These are phyloP conservation scores for Stachybotrys echinatus DNA, from an alignment of 2,329 filamentous ascomycete genomes.

Conservation along the genomic window DNA sequence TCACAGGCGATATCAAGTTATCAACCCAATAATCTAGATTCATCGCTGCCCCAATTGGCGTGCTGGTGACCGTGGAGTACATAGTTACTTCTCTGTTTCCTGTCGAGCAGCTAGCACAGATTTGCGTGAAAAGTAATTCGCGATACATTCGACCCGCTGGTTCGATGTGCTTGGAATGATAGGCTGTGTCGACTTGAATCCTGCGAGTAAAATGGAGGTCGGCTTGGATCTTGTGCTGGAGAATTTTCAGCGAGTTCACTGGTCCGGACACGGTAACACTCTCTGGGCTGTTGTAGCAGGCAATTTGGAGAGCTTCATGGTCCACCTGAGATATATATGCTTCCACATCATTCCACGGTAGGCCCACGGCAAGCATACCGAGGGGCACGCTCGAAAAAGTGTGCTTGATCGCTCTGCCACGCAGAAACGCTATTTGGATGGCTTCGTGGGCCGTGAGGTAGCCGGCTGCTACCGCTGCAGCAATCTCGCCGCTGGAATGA, in stretches of 20 bases:
- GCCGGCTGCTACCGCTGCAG: too few relatives aligned
- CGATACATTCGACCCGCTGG: slow-evolving; percentile 1
- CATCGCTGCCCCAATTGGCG: slow-evolving; percentile 1
- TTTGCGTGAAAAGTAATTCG: slow-evolving; percentile 10
- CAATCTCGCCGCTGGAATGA: slow-evolving; percentile 32
- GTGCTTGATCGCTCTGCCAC: slow-evolving; percentile 13
- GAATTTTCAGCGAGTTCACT: slow-evolving; percentile 7
- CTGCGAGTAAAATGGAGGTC: slow-evolving; percentile 2
- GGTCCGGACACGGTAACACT: slow-evolving; percentile 25
- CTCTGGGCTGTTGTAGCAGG: slow-evolving; percentile 23
- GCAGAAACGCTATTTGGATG: slow-evolving; percentile 22
- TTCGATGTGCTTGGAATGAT: slow-evolving; percentile 1
- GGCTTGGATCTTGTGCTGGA: slow-evolving; percentile 6
- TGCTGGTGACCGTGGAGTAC: slow-evolving; percentile 5
- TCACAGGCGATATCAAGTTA: slow-evolving; percentile 29
- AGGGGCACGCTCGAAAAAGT: neutral
- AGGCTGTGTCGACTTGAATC: slow-evolving; percentile 2
- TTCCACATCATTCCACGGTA: slow-evolving; percentile 4
- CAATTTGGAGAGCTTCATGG: slow-evolving; percentile 11
- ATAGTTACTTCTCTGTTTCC: slow-evolving; percentile 1
- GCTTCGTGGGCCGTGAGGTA: slow-evolving; percentile 22
- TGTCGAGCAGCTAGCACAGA: neutral
- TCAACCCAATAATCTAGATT: slow-evolving; percentile 27
- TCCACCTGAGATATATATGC: neutral
- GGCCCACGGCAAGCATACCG: slow-evolving; percentile 21